Conservation (phyloP, 108 stramenopile species). For the Skeletonema costatum region DNA sequence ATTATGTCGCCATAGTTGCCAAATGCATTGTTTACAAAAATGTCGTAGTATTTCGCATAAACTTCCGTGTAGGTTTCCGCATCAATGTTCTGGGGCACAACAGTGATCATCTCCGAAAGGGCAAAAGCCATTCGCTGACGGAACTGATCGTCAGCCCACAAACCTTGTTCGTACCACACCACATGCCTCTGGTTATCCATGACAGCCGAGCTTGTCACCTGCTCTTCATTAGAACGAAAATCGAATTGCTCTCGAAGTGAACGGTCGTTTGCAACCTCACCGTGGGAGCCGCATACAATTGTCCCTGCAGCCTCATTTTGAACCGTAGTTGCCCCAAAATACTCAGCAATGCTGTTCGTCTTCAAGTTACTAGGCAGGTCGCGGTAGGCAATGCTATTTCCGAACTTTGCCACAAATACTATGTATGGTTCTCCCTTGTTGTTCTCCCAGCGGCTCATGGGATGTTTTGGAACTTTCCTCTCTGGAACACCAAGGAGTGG, state of each 20-base stretch:
- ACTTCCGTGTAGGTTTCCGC: constrained; percentile 29
- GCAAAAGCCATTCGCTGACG: constrained; percentile 85
- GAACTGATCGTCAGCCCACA: constrained; percentile 59
- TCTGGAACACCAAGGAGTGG: constrained; percentile 26
- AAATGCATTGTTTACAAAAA: constrained; percentile 73
- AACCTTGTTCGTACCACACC: constrained; percentile 47
- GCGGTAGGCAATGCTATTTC: constrained; percentile 18
- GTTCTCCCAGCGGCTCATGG: constrained; percentile 47
- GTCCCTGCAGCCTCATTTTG: constrained; percentile 9
- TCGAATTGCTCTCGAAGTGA: constrained; percentile 30
- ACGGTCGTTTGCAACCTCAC: constrained; percentile 66
- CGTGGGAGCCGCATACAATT: constrained; percentile 58
- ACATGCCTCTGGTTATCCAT: constrained; percentile 34
- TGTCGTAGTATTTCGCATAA: constrained; percentile 51
- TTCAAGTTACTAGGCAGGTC: constrained; percentile 29
- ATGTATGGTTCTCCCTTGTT: constrained; percentile 20
- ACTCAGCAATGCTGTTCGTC: constrained; percentile 19
- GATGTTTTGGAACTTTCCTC: constrained; percentile 38
- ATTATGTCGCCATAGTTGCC: constrained; percentile 78
- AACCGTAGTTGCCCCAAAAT: constrained; percentile 17
- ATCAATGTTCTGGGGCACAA: constrained; percentile 34
- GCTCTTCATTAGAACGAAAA: constrained; percentile 10
- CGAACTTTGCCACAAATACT: constrained; percentile 30
- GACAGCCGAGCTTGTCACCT: background rate
- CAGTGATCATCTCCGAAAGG: constrained; percentile 47